Conservation (phyloP, 495 filamentous ascomycete genomes). For the Cudoniella acicularis region DNA sequence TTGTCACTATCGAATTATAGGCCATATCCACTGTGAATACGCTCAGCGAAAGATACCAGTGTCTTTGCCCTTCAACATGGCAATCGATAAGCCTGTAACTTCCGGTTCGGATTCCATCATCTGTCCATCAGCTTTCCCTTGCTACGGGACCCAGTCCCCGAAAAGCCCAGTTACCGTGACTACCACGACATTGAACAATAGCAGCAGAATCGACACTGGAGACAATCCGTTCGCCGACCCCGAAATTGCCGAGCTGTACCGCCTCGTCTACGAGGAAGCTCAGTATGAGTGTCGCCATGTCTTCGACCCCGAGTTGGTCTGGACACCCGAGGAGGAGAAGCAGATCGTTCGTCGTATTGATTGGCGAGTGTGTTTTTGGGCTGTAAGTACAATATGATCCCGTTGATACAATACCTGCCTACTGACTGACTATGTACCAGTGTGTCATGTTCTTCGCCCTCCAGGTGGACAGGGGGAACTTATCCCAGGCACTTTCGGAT, state of each 20-base stretch:
- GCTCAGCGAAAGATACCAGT: neutral
- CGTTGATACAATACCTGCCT: neutral
- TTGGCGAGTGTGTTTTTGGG: constrained; percentile 48
- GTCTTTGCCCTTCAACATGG: neutral
- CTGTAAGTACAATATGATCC: constrained; percentile 3
- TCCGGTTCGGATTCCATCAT: neutral
- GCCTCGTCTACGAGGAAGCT: constrained; percentile 29
- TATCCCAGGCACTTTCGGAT: constrained; percentile 67
- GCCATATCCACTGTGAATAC: neutral
- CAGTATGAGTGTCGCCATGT: constrained; percentile 66
- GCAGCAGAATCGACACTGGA: neutral
- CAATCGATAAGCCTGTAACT: neutral
- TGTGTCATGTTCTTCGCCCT: constrained; percentile 72
- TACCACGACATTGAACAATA: neutral
- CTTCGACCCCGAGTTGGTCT: constrained; percentile 70
- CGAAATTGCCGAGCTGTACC: constrained; percentile 11
- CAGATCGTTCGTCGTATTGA: constrained; percentile 58
- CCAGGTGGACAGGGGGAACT: constrained; percentile 76
- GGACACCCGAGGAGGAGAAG: constrained; percentile 67
- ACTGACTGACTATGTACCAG: neutral
- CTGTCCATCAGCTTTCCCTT: neutral
- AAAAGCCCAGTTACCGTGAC: neutral
- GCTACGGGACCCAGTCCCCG: neutral
- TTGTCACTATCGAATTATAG: neutral
- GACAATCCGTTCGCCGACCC: constrained; percentile 21